A percentile compares a stretch with the other conserved stretches of the same genome.
Conservation (phyloP, 768 basidiomycete genomes). For the Mycena pura region DNA sequence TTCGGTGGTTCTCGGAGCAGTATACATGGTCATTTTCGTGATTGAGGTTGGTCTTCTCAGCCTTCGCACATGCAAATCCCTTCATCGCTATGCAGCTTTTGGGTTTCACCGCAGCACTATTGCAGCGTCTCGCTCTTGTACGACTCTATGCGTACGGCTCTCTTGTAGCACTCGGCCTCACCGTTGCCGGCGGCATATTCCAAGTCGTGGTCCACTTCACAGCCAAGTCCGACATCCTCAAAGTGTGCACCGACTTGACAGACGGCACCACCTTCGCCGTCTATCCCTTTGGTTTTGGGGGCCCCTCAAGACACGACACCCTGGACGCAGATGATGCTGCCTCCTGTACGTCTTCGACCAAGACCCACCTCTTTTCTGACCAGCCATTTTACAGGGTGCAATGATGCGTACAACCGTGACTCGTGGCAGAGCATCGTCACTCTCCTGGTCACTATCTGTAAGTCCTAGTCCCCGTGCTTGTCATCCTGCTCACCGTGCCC, state of each 20-base stretch:
- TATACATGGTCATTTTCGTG: slow-evolving; percentile 56
- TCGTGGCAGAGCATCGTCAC: slow-evolving; percentile 74
- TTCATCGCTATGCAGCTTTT: slow-evolving; percentile 40
- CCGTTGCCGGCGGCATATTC: slow-evolving; percentile 59
- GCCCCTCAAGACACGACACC: slow-evolving; percentile 42
- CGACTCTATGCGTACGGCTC: slow-evolving; percentile 64
- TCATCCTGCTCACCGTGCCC: neutral
- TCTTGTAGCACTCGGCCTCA: slow-evolving; percentile 51
- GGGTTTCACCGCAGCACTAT: slow-evolving; percentile 57
- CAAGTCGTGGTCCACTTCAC: slow-evolving; percentile 70
- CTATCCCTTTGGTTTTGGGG: slow-evolving; percentile 62
- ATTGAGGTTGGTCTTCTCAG: slow-evolving; percentile 49
- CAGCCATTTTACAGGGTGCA: slow-evolving; percentile 60
- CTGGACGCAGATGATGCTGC: slow-evolving; percentile 48
- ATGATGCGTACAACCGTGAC: slow-evolving; percentile 60
- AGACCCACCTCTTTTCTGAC: slow-evolving; percentile 6
- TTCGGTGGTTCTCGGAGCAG: slow-evolving; percentile 63
- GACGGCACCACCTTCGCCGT: slow-evolving; percentile 37
- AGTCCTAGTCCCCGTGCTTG: slow-evolving; percentile 31
- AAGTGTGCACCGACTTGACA: slow-evolving; percentile 55
- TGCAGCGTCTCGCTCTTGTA: slow-evolving; percentile 62
- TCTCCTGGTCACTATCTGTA: slow-evolving; percentile 66
- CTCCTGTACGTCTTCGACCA: slow-evolving; percentile 46
- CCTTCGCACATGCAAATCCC: neutral
- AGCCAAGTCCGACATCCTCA: slow-evolving; percentile 69